Evolutionary conservation across 768 basidiomycete genomes (phyloP), one percentile per base, ranked within the genome.

Genomic region (Lentinula edodes): DNA sequence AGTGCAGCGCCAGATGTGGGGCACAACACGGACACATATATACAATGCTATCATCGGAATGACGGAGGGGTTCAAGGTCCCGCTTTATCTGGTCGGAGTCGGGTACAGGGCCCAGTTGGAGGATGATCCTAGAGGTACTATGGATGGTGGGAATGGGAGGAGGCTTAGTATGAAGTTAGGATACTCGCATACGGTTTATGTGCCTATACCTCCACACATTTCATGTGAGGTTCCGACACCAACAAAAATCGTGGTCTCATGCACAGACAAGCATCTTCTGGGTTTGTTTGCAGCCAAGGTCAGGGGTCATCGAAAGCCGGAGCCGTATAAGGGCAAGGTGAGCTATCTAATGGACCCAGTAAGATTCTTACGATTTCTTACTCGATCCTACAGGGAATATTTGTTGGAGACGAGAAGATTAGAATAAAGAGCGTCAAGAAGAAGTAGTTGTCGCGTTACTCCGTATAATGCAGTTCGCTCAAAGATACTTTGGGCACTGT

Each of bases 321-420:
- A 99, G 71, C 95, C 95, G 15, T 99, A 98, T 76, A 93, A 98
- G 76, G 96, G 95, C 71, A 98, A 98, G 83, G 95, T 96, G 69
- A 56, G 90, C 75, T 51, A 42, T 43, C 28, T 58, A n/a, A 2
- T 23, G 2, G 15, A 43, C 42, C 10, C 0, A 51, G 48, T 38
- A 20, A 41, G 36, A 18, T 46, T 59, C 52, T 45, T 20, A 38
- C 18, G 52, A 61, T 38, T 53, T 5, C 23, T 52, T 12, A 62
- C 59, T 32, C 36, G 53, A 50, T 41, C 48, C 61, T 20, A 16
- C 64, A 98, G 91, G 95, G 95, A 65, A 88, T 98, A 63, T 96
- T 98, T 67, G 84, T 98, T 58, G 95, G 92, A n/a, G 83, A 87
- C 68, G 96, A 99, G 74, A 89, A 88, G 57, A 89, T 98, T 68